Evolutionary conservation across 805 yeast species (phyloP).

Genomic region (Lachancea meyersii): DNA sequence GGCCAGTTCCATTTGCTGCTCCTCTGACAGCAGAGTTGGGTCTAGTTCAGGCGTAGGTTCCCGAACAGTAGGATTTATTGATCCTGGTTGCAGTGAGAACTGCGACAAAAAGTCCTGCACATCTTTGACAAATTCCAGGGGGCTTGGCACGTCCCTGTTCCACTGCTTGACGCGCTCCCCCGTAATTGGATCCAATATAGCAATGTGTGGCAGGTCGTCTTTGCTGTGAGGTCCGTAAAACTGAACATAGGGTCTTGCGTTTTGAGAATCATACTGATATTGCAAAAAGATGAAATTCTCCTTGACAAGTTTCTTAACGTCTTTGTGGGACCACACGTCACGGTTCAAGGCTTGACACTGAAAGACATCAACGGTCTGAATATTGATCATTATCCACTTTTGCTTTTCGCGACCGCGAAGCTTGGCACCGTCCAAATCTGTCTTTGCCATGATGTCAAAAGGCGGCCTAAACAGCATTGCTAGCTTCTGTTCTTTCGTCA

Average conservation of each 20-base stretch:
- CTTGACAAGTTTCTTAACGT: slow-evolving; percentile 56
- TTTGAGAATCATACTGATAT: slow-evolving; percentile 69
- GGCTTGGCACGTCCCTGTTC: slow-evolving; percentile 58
- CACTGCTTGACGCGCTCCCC: slow-evolving; percentile 83
- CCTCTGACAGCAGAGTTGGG: slow-evolving; percentile 65
- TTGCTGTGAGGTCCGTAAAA: slow-evolving; percentile 59
- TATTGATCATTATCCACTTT: slow-evolving; percentile 82
- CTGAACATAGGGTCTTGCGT: slow-evolving; percentile 63
- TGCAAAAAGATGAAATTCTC: slow-evolving; percentile 79
- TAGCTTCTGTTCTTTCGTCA: slow-evolving; percentile 44
- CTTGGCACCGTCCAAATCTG: slow-evolving; percentile 70
- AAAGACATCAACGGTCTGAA: slow-evolving; percentile 81
- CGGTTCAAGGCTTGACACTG: slow-evolving; percentile 85
- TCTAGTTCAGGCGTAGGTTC: slow-evolving; percentile 54
- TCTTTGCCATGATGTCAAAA: slow-evolving; percentile 70
- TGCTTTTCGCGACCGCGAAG: slow-evolving; percentile 48
- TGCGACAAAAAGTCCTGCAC: slow-evolving; percentile 60
- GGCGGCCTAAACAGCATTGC: slow-evolving; percentile 91
- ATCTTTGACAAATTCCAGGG: slow-evolving; percentile 56
- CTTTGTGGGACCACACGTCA: slow-evolving; percentile 79
- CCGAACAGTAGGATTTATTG: slow-evolving; percentile 58
- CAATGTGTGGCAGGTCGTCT: slow-evolving; percentile 69
- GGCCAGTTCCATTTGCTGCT: slow-evolving; percentile 76
- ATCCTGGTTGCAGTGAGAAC: slow-evolving; percentile 58
- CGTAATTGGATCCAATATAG: slow-evolving; percentile 89